A percentile compares a stretch with the other conserved stretches of the same genome.
phyloP scores from a whole-genome alignment of 2,329 filamentous ascomycete species.

The Metarhizium robertsii region DNA sequence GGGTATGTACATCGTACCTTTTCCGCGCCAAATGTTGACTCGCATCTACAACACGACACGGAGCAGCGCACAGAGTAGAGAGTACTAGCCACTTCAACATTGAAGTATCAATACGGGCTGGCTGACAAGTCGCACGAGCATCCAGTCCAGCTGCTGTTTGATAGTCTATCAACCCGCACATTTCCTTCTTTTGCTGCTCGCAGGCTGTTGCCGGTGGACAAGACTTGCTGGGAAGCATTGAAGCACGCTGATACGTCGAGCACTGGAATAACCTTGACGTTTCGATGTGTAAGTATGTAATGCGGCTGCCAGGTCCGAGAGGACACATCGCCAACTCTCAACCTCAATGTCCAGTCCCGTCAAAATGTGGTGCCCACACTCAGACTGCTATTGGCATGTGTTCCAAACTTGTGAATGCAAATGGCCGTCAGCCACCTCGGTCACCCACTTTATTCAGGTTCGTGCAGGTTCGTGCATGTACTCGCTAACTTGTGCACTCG shows the following conservation, averaged over 20 bases:
- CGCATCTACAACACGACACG: not conserved
- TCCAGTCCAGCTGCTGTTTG: too few species aligned
- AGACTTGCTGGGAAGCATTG: too few species aligned
- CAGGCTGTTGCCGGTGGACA: too few species aligned
- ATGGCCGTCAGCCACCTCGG: slow-evolving; percentile 1
- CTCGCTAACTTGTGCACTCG: slow-evolving; percentile 1
- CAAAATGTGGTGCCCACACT: not conserved
- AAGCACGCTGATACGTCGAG: too few species aligned
- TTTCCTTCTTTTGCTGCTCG: too few species aligned
- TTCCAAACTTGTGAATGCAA: not conserved
- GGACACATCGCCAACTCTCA: not conserved
- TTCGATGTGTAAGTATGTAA: too few species aligned
- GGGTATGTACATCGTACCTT: too few species aligned
- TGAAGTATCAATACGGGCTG: too few species aligned
- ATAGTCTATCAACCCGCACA: too few species aligned
- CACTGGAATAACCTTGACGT: too few species aligned
- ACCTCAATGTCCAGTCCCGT: not conserved
- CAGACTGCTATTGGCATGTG: not conserved
- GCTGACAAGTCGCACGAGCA: too few species aligned
- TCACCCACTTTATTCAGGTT: slow-evolving; percentile 1
- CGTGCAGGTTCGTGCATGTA: not conserved
- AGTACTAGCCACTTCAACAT: not conserved
- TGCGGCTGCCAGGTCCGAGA: too few species aligned
- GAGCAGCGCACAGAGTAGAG: not conserved
- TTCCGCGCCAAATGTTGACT: not conserved